Conservation (phyloP, 1,284 basidiomycete species). For the Inonotus hispidus region DNA sequence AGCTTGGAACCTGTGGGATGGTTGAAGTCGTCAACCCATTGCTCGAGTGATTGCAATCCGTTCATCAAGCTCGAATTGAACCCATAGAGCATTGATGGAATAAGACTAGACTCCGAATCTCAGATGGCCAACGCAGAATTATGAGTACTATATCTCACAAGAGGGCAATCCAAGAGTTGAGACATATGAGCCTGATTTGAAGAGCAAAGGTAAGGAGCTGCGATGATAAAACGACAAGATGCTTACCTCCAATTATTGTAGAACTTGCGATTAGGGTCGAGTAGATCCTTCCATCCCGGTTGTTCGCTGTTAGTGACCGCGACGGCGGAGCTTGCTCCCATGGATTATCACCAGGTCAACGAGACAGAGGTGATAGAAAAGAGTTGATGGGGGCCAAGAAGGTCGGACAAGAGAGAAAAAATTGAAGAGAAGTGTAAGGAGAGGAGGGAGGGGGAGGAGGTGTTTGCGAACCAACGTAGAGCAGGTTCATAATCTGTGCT, state of each 20-base stretch:
- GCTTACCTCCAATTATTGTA: slow-evolving; percentile 16
- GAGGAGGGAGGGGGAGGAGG: no score
- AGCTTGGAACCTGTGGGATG: slow-evolving; percentile 28
- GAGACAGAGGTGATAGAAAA: background rate
- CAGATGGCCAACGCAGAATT: background rate
- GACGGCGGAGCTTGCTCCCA: background rate
- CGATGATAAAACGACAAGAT: background rate
- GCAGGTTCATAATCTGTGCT: no score
- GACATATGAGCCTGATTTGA: slow-evolving; percentile 15
- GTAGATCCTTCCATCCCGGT: background rate
- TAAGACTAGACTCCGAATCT: slow-evolving; percentile 10
- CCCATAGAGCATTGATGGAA: slow-evolving; percentile 25
- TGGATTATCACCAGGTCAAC: background rate
- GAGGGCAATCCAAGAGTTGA: slow-evolving; percentile 21
- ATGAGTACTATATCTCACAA: slow-evolving; percentile 5
- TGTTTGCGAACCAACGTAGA: no score
- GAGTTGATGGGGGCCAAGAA: background rate
- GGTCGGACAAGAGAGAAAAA: background rate
- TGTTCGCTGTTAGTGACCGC: slow-evolving; percentile 1
- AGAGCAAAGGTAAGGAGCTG: background rate
- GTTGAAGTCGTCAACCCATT: slow-evolving; percentile 32
- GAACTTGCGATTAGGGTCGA: slow-evolving; percentile 12
- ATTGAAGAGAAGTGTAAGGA: no score
- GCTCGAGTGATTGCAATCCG: slow-evolving; percentile 22
- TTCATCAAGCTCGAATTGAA: slow-evolving; percentile 28